These are phyloP conservation scores for Candida insectalens DNA, from an alignment of 805 yeast genomes.

Conservation along the genomic window DNA sequence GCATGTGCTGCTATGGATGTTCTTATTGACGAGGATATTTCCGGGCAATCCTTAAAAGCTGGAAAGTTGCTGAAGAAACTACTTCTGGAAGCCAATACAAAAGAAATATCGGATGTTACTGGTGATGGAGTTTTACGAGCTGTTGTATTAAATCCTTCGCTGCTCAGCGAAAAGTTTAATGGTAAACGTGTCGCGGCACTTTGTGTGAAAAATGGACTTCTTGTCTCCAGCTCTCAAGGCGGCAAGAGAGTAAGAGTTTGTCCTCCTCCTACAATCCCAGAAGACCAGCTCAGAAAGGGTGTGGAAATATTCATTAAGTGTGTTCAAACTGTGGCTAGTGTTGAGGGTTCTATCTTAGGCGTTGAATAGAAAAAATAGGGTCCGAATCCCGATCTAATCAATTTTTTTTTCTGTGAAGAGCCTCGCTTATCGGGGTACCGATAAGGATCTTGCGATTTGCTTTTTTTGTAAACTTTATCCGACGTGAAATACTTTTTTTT, in stretches of 20 bases:
- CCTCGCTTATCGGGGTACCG: too few relatives aligned
- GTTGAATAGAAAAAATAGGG: too few relatives aligned
- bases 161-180: constrained; percentile 7
- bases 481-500: too few relatives aligned
- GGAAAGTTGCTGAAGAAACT: constrained; percentile 12
- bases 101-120: constrained; percentile 10
- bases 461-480: too few relatives aligned
- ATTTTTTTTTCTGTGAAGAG: too few relatives aligned
- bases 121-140: constrained; percentile 19
- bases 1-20: constrained; percentile 21
- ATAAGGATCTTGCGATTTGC: too few relatives aligned
- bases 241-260: constrained; percentile 18
- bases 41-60: constrained; percentile 10
- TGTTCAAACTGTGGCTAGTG: constrained; percentile 5
- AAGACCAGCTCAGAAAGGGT: constrained; percentile 11
- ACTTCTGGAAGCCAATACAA: constrained; percentile 8
- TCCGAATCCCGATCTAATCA: too few relatives aligned
- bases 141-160: constrained; percentile 10
- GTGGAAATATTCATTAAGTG: constrained; percentile 17
- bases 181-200: constrained; percentile 13
- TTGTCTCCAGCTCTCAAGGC: constrained; percentile 13
- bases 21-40: constrained; percentile 16
- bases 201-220: constrained; percentile 15
- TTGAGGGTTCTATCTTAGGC: constrained; percentile 13
- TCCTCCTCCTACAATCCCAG: constrained; percentile 18